phyloP scores from a whole-genome alignment of 768 basidiomycete genomes.

The Gautieria morchelliformis region DNA sequence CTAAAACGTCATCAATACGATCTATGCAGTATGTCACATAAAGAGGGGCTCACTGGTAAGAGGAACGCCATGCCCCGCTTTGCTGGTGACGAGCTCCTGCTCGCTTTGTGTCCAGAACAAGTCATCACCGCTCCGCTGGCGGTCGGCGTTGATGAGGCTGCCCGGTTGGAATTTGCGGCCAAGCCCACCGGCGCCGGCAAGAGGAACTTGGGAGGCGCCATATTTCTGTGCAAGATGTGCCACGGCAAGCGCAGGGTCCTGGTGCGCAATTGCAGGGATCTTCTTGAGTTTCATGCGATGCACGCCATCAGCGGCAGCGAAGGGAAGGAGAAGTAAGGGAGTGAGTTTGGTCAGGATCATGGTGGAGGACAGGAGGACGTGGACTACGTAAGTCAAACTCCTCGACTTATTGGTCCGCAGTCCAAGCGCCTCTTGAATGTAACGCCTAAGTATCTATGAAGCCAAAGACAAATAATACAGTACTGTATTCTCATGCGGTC shows the following conservation, averaged over 20 bases:
- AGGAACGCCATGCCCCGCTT: conserved; percentile 80
- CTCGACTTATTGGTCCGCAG: neutral
- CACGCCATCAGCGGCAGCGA: conserved; percentile 41
- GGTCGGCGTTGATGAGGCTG: neutral
- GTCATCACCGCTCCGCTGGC: conserved; percentile 36
- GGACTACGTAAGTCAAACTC: neutral
- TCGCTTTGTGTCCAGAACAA: conserved; percentile 67
- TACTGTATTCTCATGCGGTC: too few relatives aligned
- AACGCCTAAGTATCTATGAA: neutral
- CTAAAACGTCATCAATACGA: conserved; percentile 30
- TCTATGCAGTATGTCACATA: neutral
- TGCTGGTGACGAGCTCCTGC: conserved; percentile 40
- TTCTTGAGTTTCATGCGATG: conserved; percentile 90
- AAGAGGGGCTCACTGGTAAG: conserved; percentile 60
- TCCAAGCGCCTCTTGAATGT: neutral
- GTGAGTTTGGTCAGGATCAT: conserved; percentile 36
- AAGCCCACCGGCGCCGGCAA: conserved; percentile 65
- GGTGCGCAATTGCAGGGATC: conserved; percentile 44
- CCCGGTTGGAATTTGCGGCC: conserved; percentile 42
- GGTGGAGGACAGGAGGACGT: conserved; percentile 17
- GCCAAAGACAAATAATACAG: too few relatives aligned
- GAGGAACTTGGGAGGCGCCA: conserved; percentile 51
- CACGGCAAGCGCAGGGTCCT: conserved; percentile 59
- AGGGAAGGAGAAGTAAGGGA: conserved; percentile 34
- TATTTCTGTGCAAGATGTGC: conserved; percentile 95